Evolutionary conservation across 768 basidiomycete species (phyloP).

Genomic region (Cystofilobasidium ferigula): DNA sequence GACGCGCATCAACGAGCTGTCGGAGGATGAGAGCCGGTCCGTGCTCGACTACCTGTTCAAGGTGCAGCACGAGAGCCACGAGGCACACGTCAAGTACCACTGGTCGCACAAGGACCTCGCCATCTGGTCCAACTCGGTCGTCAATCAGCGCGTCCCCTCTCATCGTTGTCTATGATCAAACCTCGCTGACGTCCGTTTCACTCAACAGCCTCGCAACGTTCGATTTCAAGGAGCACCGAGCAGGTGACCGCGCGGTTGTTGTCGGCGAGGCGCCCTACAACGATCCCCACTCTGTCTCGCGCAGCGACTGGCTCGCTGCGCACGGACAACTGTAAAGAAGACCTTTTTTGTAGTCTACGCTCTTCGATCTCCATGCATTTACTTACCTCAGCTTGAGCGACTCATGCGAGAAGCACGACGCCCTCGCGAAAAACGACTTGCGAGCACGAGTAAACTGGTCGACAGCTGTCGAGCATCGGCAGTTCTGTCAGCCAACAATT

Average conservation of each 20-base stretch:
- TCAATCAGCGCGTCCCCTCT: constrained; percentile 6
- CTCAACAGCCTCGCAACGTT: constrained; percentile 6
- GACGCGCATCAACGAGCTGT: constrained; percentile 7
- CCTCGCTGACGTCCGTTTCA: background rate
- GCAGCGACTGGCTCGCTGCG: too few relatives aligned
- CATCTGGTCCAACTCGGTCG: constrained; percentile 30
- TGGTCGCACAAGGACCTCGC: constrained; percentile 30
- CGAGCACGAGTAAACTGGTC: too few relatives aligned
- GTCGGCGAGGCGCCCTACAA: constrained; percentile 2
- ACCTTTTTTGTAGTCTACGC: too few relatives aligned
- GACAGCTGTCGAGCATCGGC: too few relatives aligned
- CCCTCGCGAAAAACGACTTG: too few relatives aligned
- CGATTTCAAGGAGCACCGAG: constrained; percentile 5
- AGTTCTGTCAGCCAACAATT: too few relatives aligned
- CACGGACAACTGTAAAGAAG: too few relatives aligned
- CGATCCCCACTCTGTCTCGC: background rate
- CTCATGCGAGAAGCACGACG: too few relatives aligned
- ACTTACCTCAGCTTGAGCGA: too few relatives aligned
- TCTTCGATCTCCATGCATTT: too few relatives aligned
- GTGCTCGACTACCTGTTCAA: background rate
- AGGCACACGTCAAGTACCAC: constrained; percentile 5
- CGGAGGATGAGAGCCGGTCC: background rate
- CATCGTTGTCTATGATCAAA: background rate
- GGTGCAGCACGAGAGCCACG: background rate
- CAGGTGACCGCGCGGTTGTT: constrained; percentile 10